These are phyloP conservation scores for Amanita fuliginea DNA, from an alignment of 768 basidiomycete species.

Conservation along the genomic window DNA sequence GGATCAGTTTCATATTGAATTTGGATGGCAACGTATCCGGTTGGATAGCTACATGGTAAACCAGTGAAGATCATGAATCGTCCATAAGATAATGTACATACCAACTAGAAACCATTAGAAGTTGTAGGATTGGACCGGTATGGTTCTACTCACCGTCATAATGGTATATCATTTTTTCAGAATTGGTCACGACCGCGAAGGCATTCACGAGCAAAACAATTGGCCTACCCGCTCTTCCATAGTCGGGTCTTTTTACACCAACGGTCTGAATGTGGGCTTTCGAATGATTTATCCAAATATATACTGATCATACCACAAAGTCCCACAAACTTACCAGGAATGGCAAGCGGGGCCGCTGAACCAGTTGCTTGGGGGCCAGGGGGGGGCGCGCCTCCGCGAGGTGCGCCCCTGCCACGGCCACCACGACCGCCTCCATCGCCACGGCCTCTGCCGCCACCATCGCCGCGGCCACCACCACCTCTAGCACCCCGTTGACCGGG, in stretches of 20 bases:
- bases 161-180: constrained; percentile 50
- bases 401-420: neutral
- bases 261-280: constrained; percentile 30
- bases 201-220: constrained; percentile 35
- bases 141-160: constrained; percentile 45
- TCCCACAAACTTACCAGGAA: constrained; percentile 12
- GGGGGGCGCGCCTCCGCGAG: constrained; percentile 11
- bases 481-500: neutral
- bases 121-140: neutral
- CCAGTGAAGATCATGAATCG: neutral
- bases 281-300: constrained; percentile 3
- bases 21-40: constrained; percentile 4
- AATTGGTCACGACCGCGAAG: constrained; percentile 33
- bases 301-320: constrained; percentile 1
- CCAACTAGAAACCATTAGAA: constrained; percentile 17
- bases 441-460: constrained; percentile 1
- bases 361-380: constrained; percentile 11
- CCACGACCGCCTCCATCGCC: neutral
- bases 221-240: constrained; percentile 35
- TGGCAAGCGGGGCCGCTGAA: constrained; percentile 8
- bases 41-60: neutral
- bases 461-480: neutral
- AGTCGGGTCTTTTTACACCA: constrained; percentile 52
- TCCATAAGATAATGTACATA: constrained; percentile 12
- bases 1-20: constrained; percentile 62